Conservation (phyloP, 257 asterid species). For the Solanum boliviense region DNA sequence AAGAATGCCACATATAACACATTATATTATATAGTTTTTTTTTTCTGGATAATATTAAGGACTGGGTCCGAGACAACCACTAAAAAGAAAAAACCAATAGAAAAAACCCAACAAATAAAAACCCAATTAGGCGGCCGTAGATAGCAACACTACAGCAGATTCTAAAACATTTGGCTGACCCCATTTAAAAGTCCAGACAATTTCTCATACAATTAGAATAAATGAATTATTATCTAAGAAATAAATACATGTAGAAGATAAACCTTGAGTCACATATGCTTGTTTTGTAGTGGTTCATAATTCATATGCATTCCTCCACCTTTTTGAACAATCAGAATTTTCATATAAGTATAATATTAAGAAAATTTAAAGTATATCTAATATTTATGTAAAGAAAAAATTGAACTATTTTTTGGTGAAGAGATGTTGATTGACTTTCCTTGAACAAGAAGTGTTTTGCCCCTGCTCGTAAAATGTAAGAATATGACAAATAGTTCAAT, state of each 20-base stretch:
- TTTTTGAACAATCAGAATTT: background rate
- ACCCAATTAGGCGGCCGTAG: slow-evolving; percentile 31
- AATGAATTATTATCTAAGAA: background rate
- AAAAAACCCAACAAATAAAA: background rate
- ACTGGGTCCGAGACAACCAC: background rate
- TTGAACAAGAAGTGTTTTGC: background rate
- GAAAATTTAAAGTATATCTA: background rate
- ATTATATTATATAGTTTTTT: background rate
- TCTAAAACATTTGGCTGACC: slow-evolving; percentile 3
- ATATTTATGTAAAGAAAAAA: background rate
- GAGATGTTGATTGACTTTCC: background rate
- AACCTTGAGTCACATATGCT: background rate
- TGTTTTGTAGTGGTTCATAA: background rate
- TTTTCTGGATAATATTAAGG: background rate
- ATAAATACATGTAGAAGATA: background rate
- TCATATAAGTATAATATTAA: too few species aligned
- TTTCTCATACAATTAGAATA: background rate
- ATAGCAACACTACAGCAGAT: slow-evolving; percentile 31
- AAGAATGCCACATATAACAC: slow-evolving; percentile 9
- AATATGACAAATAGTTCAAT: too few species aligned
- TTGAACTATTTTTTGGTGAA: background rate
- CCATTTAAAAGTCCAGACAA: slow-evolving; percentile 19
- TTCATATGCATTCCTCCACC: background rate
- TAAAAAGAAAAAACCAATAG: background rate
- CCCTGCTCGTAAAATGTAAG: background rate